These are phyloP conservation scores for Penicillium paxilli DNA, from an alignment of 495 filamentous ascomycete genomes.

Conservation along the genomic window DNA sequence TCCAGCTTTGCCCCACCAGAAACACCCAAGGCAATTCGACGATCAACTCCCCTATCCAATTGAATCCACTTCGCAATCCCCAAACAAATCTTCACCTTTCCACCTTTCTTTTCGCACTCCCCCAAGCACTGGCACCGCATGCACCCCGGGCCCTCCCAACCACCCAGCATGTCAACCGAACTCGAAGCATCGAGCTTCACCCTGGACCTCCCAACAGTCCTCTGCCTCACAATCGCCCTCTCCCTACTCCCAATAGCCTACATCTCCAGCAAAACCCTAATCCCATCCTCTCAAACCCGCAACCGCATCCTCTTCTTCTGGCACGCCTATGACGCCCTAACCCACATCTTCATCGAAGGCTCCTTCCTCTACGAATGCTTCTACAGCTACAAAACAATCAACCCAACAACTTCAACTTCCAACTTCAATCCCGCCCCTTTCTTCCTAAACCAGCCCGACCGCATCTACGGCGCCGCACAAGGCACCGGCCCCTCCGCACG, in stretches of 20 bases:
- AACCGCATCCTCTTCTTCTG: constrained; percentile 83
- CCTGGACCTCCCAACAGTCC: constrained; percentile 49
- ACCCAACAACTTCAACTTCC: constrained; percentile 34
- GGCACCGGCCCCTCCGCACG: constrained; percentile 62
- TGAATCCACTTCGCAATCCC: background rate
- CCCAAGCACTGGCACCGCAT: too few relatives aligned
- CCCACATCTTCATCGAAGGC: constrained; percentile 86
- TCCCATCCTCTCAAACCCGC: constrained; percentile 47
- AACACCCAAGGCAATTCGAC: background rate
- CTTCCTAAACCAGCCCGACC: constrained; percentile 53
- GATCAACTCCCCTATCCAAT: background rate
- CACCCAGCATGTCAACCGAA: constrained; percentile 18
- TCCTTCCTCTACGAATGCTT: constrained; percentile 92
- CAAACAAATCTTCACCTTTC: background rate
- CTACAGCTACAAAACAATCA: constrained; percentile 61
- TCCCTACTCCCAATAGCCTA: constrained; percentile 56
- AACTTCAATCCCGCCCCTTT: constrained; percentile 41
- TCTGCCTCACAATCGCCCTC: constrained; percentile 53
- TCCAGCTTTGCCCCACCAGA: background rate
- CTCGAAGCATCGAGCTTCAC: constrained; percentile 34
- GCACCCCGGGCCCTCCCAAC: too few relatives aligned
- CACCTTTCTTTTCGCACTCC: background rate
- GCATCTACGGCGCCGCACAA: constrained; percentile 73
- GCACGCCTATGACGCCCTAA: constrained; percentile 90
- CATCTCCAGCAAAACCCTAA: constrained; percentile 39